These are phyloP conservation scores for Conticribra weissflogii DNA, from an alignment of 108 stramenopile species.

Conservation along the genomic window DNA sequence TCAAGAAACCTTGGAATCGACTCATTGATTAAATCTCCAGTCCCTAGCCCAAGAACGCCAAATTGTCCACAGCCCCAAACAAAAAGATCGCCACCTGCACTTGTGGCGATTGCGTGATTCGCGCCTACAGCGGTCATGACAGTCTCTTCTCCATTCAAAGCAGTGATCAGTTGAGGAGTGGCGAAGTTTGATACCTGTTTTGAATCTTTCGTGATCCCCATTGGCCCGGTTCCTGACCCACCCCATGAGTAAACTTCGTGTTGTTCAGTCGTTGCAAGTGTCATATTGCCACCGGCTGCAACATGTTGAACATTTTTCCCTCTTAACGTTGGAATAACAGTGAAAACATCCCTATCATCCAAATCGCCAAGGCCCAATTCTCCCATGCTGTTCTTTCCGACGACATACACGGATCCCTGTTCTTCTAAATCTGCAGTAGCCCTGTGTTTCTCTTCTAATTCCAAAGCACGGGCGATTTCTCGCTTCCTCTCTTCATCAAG, in stretches of 20 bases:
- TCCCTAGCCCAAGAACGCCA: slow-evolving; percentile 67
- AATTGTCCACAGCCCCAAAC: slow-evolving; percentile 66
- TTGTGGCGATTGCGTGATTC: slow-evolving; percentile 57
- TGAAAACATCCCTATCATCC: slow-evolving; percentile 52
- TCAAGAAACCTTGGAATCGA: slow-evolving; percentile 30
- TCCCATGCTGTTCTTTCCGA: slow-evolving; percentile 58
- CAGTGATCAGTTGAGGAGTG: slow-evolving; percentile 61
- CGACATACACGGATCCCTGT: slow-evolving; percentile 66
- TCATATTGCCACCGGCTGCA: slow-evolving; percentile 49
- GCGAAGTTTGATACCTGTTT: slow-evolving; percentile 21
- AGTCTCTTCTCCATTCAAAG: slow-evolving; percentile 70
- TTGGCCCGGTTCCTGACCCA: slow-evolving; percentile 57
- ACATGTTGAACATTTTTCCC: slow-evolving; percentile 62
- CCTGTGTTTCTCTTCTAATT: slow-evolving; percentile 63
- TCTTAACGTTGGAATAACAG: slow-evolving; percentile 52
- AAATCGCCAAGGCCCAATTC: slow-evolving; percentile 77
- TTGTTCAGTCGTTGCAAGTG: slow-evolving; percentile 68
- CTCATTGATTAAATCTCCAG: slow-evolving; percentile 32
- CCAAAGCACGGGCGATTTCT: slow-evolving; percentile 54
- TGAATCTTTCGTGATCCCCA: slow-evolving; percentile 29
- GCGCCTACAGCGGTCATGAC: slow-evolving; percentile 55
- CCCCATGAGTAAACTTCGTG: slow-evolving; percentile 81
- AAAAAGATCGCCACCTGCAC: slow-evolving; percentile 52
- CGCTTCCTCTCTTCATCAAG: slow-evolving; percentile 61
- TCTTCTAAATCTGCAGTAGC: slow-evolving; percentile 69